A percentile compares a stretch with the other conserved stretches of the same genome.
These are phyloP conservation scores for Strigomonas culicis DNA, from an alignment of 208 protist species.

Conservation along the genomic window DNA sequence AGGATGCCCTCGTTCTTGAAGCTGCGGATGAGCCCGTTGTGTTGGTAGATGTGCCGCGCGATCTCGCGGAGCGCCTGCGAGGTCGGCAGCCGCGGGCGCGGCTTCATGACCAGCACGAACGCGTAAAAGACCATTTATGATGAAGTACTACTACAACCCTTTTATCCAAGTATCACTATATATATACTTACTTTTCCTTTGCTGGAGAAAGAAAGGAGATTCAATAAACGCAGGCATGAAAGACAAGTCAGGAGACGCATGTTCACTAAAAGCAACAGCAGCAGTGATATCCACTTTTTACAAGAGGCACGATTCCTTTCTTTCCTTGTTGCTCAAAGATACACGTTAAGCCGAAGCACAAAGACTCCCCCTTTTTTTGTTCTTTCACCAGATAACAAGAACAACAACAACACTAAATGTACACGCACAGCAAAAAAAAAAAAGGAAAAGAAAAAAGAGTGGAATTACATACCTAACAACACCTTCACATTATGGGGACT, in stretches of 20 bases:
- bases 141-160: neutral
- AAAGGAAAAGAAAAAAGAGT: neutral
- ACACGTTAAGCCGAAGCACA: too few species aligned
- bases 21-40: constrained; percentile 77
- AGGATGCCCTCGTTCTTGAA: constrained; percentile 87
- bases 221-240: too few species aligned
- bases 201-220: neutral
- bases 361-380: too few species aligned
- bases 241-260: too few species aligned
- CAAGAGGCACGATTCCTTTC: too few species aligned
- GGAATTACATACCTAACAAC: neutral
- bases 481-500: constrained; percentile 37
- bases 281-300: too few species aligned
- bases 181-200: neutral
- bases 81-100: constrained; percentile 61
- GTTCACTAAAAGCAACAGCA: too few species aligned
- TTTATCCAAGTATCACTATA: neutral
- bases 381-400: neutral
- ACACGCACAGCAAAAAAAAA: neutral
- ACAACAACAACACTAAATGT: neutral
- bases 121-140: constrained; percentile 88
- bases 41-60: constrained; percentile 61
- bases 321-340: too few species aligned
- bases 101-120: constrained; percentile 85
- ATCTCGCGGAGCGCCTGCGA: constrained; percentile 80